These are phyloP conservation scores for Cystofilobasidium capitatum DNA, from an alignment of 768 basidiomycete genomes.

Conservation along the genomic window DNA sequence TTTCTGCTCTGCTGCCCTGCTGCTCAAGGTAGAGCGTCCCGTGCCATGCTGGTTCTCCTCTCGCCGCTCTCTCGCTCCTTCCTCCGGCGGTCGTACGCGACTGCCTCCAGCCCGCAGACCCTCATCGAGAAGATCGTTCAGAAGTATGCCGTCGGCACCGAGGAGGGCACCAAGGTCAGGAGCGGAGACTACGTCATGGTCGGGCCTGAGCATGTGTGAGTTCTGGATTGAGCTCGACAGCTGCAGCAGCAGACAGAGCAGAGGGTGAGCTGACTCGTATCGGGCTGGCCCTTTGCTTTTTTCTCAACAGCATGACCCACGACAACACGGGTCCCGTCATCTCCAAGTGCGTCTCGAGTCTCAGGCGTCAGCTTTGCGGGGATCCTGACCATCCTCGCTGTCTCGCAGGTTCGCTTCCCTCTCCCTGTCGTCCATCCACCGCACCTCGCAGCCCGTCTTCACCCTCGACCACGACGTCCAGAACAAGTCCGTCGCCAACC, in stretches of 20 bases:
- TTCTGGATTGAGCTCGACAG: slow-evolving; percentile 16
- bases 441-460: slow-evolving; percentile 80
- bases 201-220: slow-evolving; percentile 75
- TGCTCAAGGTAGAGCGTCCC: not conserved
- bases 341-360: slow-evolving; percentile 59
- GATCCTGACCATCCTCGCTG: slow-evolving; percentile 2
- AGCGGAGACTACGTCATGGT: slow-evolving; percentile 99
- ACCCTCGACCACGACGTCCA: slow-evolving; percentile 98
- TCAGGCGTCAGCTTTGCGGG: not conserved
- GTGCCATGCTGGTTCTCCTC: not conserved
- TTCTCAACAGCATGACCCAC: slow-evolving; percentile 39
- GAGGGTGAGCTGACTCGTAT: not conserved
- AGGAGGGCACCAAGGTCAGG: slow-evolving; percentile 65
- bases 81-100: slow-evolving; percentile 18
- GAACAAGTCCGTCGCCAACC: slow-evolving; percentile 81
- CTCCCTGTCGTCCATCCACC: slow-evolving; percentile 71
- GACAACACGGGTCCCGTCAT: slow-evolving; percentile 99
- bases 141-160: slow-evolving; percentile 84
- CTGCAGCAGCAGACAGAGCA: not conserved
- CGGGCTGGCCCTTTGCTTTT: not conserved
- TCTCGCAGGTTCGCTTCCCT: slow-evolving; percentile 77
- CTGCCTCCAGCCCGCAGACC: slow-evolving; percentile 51
- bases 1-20: not conserved
- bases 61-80: not conserved
- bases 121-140: slow-evolving; percentile 96